Percentiles rank a stretch among this genome's conserved stretches.
Conservation (phyloP, 2,329 filamentous ascomycete species). For the Botrytis squamosa region DNA sequence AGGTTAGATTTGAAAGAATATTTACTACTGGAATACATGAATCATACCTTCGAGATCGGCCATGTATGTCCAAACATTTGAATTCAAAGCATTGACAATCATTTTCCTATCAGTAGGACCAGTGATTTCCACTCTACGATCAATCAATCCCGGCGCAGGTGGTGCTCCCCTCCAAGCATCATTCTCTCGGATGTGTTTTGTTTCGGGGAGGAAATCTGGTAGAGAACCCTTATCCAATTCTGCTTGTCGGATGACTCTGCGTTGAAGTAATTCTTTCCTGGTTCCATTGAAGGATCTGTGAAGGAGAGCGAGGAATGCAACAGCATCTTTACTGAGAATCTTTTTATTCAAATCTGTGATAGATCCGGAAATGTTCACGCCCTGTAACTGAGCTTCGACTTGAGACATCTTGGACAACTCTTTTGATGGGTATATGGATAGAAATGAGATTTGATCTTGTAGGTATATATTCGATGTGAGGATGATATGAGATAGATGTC, state of each 20-base stretch:
- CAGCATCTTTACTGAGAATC: slow-evolving; percentile 87
- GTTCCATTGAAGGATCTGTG: slow-evolving; percentile 92
- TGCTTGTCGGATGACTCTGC: slow-evolving; percentile 80
- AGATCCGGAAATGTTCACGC: slow-evolving; percentile 80
- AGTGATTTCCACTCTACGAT: slow-evolving; percentile 94
- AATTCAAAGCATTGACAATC: slow-evolving; percentile 96
- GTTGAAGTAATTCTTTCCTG: slow-evolving; percentile 84
- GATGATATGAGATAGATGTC: neutral
- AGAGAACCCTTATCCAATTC: slow-evolving; percentile 88
- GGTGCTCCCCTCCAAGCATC: slow-evolving; percentile 89
- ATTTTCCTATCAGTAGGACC: slow-evolving; percentile 98
- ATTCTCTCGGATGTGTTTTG: slow-evolving; percentile 91
- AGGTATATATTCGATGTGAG: neutral
- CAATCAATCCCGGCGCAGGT: slow-evolving; percentile 87
- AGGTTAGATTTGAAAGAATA: slow-evolving; percentile 14
- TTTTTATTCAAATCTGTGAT: slow-evolving; percentile 79
- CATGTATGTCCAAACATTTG: slow-evolving; percentile 98
- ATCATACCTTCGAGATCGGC: slow-evolving; percentile 88
- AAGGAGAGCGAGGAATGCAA: slow-evolving; percentile 88
- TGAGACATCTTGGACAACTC: slow-evolving; percentile 54
- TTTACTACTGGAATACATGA: slow-evolving; percentile 30
- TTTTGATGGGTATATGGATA: slow-evolving; percentile 2
- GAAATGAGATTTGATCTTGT: neutral
- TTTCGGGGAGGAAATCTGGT: slow-evolving; percentile 94
- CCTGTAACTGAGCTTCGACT: slow-evolving; percentile 76